A percentile compares a stretch with the other conserved stretches of the same genome.
Evolutionary conservation across 108 stramenopile genomes (phyloP).

Genomic region (Bacterosira constricta): DNA sequence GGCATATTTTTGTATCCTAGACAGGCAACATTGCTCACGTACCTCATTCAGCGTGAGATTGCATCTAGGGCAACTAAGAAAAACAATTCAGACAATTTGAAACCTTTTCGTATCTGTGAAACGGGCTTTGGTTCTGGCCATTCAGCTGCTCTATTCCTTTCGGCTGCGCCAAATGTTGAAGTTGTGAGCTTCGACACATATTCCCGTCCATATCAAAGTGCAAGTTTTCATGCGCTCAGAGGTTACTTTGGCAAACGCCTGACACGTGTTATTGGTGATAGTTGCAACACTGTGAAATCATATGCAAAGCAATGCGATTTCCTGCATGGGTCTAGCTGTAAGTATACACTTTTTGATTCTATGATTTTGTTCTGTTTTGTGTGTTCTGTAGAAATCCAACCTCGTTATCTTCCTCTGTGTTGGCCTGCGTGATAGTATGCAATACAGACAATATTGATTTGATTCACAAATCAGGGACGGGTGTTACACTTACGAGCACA

Average conservation of each 20-base stretch:
- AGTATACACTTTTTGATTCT: too few species aligned
- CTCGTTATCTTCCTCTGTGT: too few species aligned
- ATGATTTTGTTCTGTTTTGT: too few species aligned
- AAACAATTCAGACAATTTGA: not conserved
- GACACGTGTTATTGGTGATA: constrained; percentile 33
- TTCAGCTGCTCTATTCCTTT: constrained; percentile 47
- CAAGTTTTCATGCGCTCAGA: constrained; percentile 17
- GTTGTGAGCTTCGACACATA: constrained; percentile 59
- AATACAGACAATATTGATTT: constrained; percentile 58
- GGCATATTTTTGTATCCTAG: constrained; percentile 63
- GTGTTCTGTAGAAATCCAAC: too few species aligned
- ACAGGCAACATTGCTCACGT: constrained; percentile 40
- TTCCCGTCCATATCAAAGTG: constrained; percentile 55
- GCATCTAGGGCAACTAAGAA: too few species aligned
- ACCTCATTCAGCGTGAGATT: constrained; percentile 22
- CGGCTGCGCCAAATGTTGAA: not conserved
- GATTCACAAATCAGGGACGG: constrained; percentile 41
- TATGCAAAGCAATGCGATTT: constrained; percentile 41
- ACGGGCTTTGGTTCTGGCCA: constrained; percentile 67
- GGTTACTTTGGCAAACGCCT: constrained; percentile 4
- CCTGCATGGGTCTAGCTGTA: constrained; percentile 59
- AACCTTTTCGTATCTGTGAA: constrained; percentile 44
- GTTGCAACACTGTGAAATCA: constrained; percentile 46
- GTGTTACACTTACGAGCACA: constrained; percentile 51
- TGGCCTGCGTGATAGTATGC: too few species aligned